A percentile compares a stretch with the other conserved stretches of the same genome.
phyloP scores from a whole-genome alignment of 345 rosid genomes.

The sweet orange (Citrus sinensis) region DVS_A1.0 CM039169.1:4487501-4488000 shows the following conservation, averaged over 20 bases:
- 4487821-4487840: conserved; percentile 89
- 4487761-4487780: neutral
- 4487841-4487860: conserved; percentile 97
- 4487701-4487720: neutral
- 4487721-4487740: neutral
- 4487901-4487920: conserved; percentile 85
- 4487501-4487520: neutral
- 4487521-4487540: too few relatives aligned
- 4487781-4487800: neutral
- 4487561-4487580: conserved; percentile 38
- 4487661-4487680: conserved; percentile 40
- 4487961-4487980: conserved; percentile 51
- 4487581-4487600: conserved; percentile 96
- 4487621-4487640: conserved; percentile 96
- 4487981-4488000: conserved; percentile 49
- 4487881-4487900: conserved; percentile 94
- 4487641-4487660: conserved; percentile 91
- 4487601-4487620: conserved; percentile 93
- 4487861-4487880: conserved; percentile 95
- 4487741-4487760: conserved; percentile 1
- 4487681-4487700: neutral
- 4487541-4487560: neutral
- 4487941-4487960: conserved; percentile 80
- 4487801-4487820: conserved; percentile 16
- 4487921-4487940: conserved; percentile 81